These are phyloP conservation scores for Ogataea hybrid DNA, from an alignment of 1,139 yeast species.

Conservation along the genomic window DNA sequence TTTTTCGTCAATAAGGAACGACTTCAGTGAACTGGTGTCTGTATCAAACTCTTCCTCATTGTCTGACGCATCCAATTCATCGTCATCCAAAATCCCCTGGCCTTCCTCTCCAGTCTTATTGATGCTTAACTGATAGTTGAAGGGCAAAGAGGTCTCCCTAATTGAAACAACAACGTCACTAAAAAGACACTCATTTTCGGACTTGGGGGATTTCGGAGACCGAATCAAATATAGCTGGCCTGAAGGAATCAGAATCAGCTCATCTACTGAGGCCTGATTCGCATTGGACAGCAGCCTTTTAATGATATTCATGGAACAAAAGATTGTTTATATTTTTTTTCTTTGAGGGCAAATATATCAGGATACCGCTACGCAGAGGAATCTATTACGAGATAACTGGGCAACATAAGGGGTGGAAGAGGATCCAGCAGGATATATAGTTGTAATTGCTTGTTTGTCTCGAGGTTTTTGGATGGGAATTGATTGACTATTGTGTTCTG, in stretches of 20 bases:
- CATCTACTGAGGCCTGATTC: constrained; percentile 52
- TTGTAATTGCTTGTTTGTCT: too few relatives aligned
- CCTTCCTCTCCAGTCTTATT: constrained; percentile 63
- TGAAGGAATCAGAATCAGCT: constrained; percentile 67
- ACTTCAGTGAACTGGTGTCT: constrained; percentile 50
- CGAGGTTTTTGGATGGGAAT: too few relatives aligned
- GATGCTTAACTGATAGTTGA: constrained; percentile 68
- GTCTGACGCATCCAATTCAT: constrained; percentile 58
- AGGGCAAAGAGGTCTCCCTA: constrained; percentile 64
- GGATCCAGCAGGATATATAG: too few relatives aligned
- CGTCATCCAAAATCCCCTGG: constrained; percentile 45
- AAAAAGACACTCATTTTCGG: constrained; percentile 80
- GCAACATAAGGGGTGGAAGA: too few relatives aligned
- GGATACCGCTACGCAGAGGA: neutral
- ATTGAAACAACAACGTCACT: constrained; percentile 78
- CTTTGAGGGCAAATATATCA: constrained; percentile 6
- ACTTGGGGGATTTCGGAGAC: constrained; percentile 78
- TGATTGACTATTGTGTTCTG: too few relatives aligned
- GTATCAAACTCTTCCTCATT: constrained; percentile 45
- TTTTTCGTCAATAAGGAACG: constrained; percentile 64
- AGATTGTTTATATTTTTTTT: neutral
- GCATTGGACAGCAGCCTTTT: constrained; percentile 51
- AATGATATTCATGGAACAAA: constrained; percentile 65
- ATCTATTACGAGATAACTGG: neutral
- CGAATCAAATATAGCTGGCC: constrained; percentile 79